phyloP scores from a whole-genome alignment of 768 basidiomycete species.

The Tylopilus vinaceipallidus region DNA sequence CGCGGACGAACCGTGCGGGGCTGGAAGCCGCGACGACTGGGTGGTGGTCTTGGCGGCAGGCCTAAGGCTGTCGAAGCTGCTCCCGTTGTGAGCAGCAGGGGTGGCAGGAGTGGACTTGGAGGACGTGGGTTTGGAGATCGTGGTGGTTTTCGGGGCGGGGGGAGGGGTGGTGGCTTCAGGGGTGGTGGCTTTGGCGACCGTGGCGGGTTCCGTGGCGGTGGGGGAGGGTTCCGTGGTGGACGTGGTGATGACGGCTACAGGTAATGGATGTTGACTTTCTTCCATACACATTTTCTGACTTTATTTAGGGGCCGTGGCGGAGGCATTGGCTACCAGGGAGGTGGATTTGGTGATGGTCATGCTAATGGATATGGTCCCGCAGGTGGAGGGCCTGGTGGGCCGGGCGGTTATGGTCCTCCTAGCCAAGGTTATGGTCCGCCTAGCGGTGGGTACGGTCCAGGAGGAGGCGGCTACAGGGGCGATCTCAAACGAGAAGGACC shows the following conservation, averaged over 20 bases:
- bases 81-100: conserved; percentile 28
- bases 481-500: conserved; percentile 76
- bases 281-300: conserved; percentile 16
- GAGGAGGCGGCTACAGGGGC: conserved; percentile 60
- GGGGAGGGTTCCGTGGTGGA: conserved; percentile 38
- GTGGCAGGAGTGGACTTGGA: conserved; percentile 41
- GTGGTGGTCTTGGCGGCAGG: conserved; percentile 98
- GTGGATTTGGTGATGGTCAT: conserved; percentile 53
- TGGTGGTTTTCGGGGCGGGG: conserved; percentile 41
- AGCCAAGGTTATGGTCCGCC: conserved; percentile 42
- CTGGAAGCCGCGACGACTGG: conserved; percentile 95
- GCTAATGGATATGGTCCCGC: conserved; percentile 56
- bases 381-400: conserved; percentile 41
- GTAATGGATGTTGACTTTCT: conserved; percentile 29
- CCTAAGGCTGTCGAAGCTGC: conserved; percentile 70
- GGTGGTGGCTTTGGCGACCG: conserved; percentile 43
- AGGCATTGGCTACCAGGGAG: conserved; percentile 68
- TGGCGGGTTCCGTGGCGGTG: conserved; percentile 42
- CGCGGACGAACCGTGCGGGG: conserved; percentile 96
- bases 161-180: conserved; percentile 43
- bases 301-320: conserved; percentile 57
- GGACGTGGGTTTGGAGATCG: conserved; percentile 39
- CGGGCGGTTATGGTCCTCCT: conserved; percentile 43
- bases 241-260: conserved; percentile 49
- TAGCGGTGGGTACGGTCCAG: conserved; percentile 43